phyloP scores from a whole-genome alignment of 352 stramenopile species.

The Phytophthora tubulina region DNA sequence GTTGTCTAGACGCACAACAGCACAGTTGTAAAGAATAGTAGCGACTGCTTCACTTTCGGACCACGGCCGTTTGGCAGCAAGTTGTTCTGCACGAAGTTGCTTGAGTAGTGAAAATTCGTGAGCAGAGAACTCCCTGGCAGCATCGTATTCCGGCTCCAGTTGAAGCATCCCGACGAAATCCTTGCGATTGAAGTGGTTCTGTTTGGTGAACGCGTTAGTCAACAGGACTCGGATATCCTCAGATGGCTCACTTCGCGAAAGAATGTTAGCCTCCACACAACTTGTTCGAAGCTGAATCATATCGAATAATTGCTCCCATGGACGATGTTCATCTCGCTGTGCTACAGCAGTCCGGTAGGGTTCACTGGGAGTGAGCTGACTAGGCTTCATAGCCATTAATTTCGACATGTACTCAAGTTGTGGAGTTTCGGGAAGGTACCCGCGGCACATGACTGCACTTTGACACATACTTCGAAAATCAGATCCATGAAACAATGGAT shows the following conservation, averaged over 20 bases:
- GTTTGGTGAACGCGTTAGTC: neutral
- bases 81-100: conserved; percentile 12
- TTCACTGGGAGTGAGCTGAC: neutral
- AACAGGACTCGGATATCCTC: conserved; percentile 12
- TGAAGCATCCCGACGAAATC: conserved; percentile 1
- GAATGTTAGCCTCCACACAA: neutral
- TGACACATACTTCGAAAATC: conserved; percentile 13
- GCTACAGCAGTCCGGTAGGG: neutral
- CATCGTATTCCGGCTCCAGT: conserved; percentile 17
- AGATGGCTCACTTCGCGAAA: neutral
- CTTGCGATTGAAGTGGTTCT: neutral
- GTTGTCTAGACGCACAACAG: conserved; percentile 15
- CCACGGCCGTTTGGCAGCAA: neutral
- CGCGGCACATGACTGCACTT: neutral
- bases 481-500: conserved; percentile 2
- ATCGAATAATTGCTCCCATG: neutral
- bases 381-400: neutral
- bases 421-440: neutral
- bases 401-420: conserved; percentile 5
- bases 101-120: conserved; percentile 17
- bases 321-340: neutral
- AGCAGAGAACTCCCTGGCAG: neutral
- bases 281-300: conserved; percentile 7
- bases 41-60: neutral
- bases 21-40: conserved; percentile 8